Evolutionary conservation across 2,329 filamentous ascomycete genomes (phyloP).

Genomic region (Dendrostoma leiphaemia): DNA sequence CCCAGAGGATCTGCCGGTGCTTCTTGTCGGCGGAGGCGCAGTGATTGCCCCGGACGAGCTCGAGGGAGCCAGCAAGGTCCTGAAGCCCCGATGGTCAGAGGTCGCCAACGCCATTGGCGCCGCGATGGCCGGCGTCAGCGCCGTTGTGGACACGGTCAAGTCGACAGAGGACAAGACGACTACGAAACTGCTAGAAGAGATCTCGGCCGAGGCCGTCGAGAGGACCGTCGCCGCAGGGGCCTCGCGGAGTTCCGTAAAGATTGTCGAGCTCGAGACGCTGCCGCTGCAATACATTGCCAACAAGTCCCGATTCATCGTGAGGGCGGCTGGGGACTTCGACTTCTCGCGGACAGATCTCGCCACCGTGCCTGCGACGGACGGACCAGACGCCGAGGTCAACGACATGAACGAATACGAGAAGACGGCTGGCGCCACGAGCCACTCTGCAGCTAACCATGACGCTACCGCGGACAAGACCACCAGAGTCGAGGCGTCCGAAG

Average conservation of each 20-base stretch:
- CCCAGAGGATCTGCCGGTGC: constrained; percentile 25
- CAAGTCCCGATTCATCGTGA: constrained; percentile 56
- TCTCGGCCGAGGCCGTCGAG: constrained; percentile 40
- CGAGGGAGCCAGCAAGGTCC: constrained; percentile 34
- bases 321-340: constrained; percentile 59
- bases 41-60: constrained; percentile 35
- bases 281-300: constrained; percentile 54
- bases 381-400: constrained; percentile 1
- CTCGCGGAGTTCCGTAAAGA: constrained; percentile 37
- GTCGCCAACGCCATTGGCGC: constrained; percentile 50
- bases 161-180: constrained; percentile 42
- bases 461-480: background rate
- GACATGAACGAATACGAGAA: constrained; percentile 28
- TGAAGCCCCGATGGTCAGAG: constrained; percentile 37
- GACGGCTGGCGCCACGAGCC: constrained; percentile 2
- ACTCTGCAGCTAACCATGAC: constrained; percentile 1
- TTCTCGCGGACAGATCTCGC: constrained; percentile 32
- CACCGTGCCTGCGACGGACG: background rate
- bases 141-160: constrained; percentile 49
- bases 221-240: constrained; percentile 46
- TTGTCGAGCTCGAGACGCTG: constrained; percentile 53
- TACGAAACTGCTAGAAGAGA: constrained; percentile 35
- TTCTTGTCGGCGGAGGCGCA: constrained; percentile 44
- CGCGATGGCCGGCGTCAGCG: constrained; percentile 55
- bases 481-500: constrained; percentile 19